Evolutionary conservation across 2,329 filamentous ascomycete species (phyloP), one percentile per base, ranked within the genome.

Genomic region (Colletotrichum destructivum): DNA sequence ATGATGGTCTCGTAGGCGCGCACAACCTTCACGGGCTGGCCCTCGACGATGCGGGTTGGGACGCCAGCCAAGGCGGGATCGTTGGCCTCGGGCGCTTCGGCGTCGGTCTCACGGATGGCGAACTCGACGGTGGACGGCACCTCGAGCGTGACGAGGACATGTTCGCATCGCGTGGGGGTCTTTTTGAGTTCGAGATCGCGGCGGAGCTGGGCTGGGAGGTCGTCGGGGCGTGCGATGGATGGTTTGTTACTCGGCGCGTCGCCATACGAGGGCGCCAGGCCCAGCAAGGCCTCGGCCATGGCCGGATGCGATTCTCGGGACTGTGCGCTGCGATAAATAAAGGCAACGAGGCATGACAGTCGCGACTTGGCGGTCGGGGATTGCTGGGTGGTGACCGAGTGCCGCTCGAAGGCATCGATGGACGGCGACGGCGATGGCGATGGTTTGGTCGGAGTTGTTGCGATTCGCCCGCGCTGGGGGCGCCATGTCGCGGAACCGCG

Each of bases 121-220:
- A 90, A 85, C 40, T 83, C 79, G 4, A 84, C 81, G 9, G 83
- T 81, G 0, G 84, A 78, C 1, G 83, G 81, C 38, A 91, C 76
- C 72, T 88, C 85, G 62, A 88, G 82, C 2, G 81, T 85, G 21
- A 81, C 77, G 9, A 84, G 82, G 13, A 88, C 78, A 73, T 88
- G 87, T 64, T 89, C 83, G 51, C 86, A 88, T 59, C 85, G 86
- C 23, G 82, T 86, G 13, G 83, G 80, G 5, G 84, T 84, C 21
- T 82, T 81, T 72, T 86, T 88, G 21, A 79, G 77, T 7, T 79
- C 76, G 56, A 89, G 77, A 0, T 83, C 72, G 9, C 77, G 75
- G 47, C 81, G 81, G 31, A 91, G 78, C n/a, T 83, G 83, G 26
- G 75, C 74, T 73, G 86, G 82, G 8, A 90, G 78, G 38, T 90